Evolutionary conservation across 148 eudicot genomes (phyloP).

Genomic region (Pharnaceum exiguum): DNA sequence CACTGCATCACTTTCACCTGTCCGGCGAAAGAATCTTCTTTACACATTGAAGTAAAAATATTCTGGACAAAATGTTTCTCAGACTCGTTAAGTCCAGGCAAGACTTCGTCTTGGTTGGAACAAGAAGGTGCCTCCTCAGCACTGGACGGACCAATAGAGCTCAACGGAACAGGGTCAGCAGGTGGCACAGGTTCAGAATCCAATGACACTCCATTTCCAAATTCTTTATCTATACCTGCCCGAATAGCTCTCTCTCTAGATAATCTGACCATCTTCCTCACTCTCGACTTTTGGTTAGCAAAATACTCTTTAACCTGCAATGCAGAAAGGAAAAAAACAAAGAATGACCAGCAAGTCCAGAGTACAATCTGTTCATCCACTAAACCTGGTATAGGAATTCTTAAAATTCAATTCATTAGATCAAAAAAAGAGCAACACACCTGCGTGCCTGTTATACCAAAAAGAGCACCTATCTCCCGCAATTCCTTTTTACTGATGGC

Average conservation of each 20-base stretch:
- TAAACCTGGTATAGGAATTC: neutral
- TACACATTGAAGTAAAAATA: constrained; percentile 67
- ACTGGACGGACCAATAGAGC: constrained; percentile 42
- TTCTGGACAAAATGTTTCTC: constrained; percentile 60
- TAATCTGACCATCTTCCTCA: constrained; percentile 63
- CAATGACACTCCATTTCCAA: constrained; percentile 33
- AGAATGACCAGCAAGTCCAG: constrained; percentile 5
- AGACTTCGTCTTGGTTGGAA: constrained; percentile 49
- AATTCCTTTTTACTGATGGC: constrained; percentile 76
- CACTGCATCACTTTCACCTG: constrained; percentile 88
- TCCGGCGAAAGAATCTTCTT: constrained; percentile 81
- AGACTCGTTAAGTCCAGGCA: constrained; percentile 51
- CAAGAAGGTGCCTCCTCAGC: constrained; percentile 60
- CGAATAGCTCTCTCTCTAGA: constrained; percentile 59
- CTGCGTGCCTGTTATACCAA: constrained; percentile 92
- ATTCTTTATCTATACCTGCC: constrained; percentile 25
- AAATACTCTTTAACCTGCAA: constrained; percentile 76
- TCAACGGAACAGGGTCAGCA: constrained; percentile 56
- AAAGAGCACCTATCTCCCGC: constrained; percentile 81
- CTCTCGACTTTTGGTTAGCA: constrained; percentile 66
- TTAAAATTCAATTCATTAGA: neutral
- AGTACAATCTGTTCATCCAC: neutral
- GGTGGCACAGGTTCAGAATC: constrained; percentile 34
- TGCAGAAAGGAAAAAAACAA: constrained; percentile 9
- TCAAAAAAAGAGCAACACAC: constrained; percentile 25